Base-by-base conservation (phyloP, 140 eudicot species). In the Ambrosia hybrid region DNA sequence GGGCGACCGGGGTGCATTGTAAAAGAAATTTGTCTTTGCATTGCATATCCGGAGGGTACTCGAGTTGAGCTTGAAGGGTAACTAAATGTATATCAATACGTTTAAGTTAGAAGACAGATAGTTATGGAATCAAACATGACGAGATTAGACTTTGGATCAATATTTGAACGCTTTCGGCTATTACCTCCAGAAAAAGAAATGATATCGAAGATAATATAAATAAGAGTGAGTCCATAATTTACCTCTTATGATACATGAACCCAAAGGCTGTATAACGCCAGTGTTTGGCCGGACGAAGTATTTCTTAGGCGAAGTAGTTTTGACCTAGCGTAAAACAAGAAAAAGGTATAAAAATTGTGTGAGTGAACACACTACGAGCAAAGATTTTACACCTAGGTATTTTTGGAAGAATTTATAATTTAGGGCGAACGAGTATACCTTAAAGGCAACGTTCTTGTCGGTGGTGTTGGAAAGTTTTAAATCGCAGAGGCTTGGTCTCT, bases 231-330 rank as follows among this genome's bases (percentile, higher is more conserved):
- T 75, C 1, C 34, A 8, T 51, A 3, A 60, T 60, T 46, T 71
- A 81, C 97, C 97, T 88, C 93, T 88, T 67, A 91, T 91, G 67
- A 81, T 78, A 73, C 93, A 84, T 34, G 94, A 78, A 65, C 87
- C 96, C 83, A 80, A 49, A 49, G 97, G 97, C 74, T 86, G 93
- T 67, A 91, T 83, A 55, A 88, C 86, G 7, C 97, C 97, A 45
- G 91, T 86, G 74, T 91, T 91, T 76, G 97, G 97, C 62, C 97
- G 87, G 38, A 91, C 97, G 79, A 80, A 91, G 81, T 91, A 91
- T 78, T 91, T 91, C 87, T 91, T 91, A 4, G 97, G 97, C 11
- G 97, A 91, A 70, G 97, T 91, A 15, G 97, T 91, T 86, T 91
- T 91, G 75, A 91, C 94, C 97, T 91, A 67, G 63, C 12, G 74